A percentile compares a stretch with the other conserved stretches of the same genome.
These are phyloP conservation scores for Salix udensis DNA, from an alignment of 345 rosid genomes.

Conservation along the genomic window DNA sequence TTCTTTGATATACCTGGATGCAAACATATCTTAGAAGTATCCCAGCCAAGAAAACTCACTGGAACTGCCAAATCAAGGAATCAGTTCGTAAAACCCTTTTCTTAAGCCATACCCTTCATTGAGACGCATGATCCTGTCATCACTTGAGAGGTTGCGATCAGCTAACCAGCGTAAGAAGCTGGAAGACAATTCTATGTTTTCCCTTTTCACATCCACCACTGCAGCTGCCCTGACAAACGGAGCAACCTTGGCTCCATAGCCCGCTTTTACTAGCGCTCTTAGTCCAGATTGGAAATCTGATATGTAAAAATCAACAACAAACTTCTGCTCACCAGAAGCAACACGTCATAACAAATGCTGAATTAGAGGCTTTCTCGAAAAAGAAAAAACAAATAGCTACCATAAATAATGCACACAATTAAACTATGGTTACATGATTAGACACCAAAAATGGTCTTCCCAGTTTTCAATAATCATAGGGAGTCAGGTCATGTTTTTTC, in stretches of 20 bases:
- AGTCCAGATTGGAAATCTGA: constrained; percentile 92
- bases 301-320: constrained; percentile 83
- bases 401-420: not conserved
- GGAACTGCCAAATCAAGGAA: not conserved
- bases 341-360: not conserved
- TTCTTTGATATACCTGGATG: constrained; percentile 76
- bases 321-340: constrained; percentile 51
- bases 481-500: not conserved
- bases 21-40: constrained; percentile 15
- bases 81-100: not conserved
- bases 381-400: not conserved
- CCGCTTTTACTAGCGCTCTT: constrained; percentile 87
- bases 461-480: not conserved
- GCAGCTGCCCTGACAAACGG: constrained; percentile 67
- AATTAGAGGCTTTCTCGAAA: not conserved
- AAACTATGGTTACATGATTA: not conserved
- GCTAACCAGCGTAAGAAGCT: constrained; percentile 73
- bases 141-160: constrained; percentile 64
- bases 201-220: constrained; percentile 57
- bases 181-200: constrained; percentile 66
- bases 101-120: constrained; percentile 72
- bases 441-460: not conserved
- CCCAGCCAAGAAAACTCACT: not conserved
- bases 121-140: constrained; percentile 68
- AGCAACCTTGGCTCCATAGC: constrained; percentile 85